phyloP scores from a whole-genome alignment of 1,284 basidiomycete species.

The Ceratobasidium sp. region DNA sequence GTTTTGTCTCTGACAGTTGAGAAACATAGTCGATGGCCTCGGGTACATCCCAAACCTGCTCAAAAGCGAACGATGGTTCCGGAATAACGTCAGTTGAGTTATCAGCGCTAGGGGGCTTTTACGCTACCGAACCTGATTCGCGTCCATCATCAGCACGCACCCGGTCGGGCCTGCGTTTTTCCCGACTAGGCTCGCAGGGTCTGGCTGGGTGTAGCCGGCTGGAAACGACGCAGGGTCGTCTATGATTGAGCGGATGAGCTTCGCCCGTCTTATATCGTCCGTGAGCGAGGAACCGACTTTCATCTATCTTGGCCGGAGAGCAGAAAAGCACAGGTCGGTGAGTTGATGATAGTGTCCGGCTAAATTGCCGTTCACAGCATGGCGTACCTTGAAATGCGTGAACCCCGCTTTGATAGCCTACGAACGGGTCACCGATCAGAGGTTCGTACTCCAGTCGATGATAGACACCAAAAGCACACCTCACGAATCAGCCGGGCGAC shows the following conservation, averaged over 20 bases:
- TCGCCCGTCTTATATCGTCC: constrained; percentile 87
- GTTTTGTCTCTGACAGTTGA: constrained; percentile 82
- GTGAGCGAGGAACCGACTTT: constrained; percentile 90
- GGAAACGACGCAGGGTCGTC: constrained; percentile 86
- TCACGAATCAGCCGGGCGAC: constrained; percentile 87
- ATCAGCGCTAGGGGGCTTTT: constrained; percentile 18
- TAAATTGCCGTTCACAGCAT: constrained; percentile 29
- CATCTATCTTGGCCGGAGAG: constrained; percentile 63
- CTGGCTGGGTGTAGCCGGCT: constrained; percentile 65
- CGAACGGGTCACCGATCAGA: constrained; percentile 27
- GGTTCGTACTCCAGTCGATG: background rate
- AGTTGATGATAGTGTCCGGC: no score
- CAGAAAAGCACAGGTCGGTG: constrained; percentile 17
- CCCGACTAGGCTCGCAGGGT: constrained; percentile 77
- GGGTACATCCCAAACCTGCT: constrained; percentile 81
- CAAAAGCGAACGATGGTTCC: background rate
- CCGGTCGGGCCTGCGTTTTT: constrained; percentile 97
- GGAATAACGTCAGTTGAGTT: constrained; percentile 31
- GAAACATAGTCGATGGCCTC: constrained; percentile 93
- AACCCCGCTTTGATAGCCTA: constrained; percentile 84
- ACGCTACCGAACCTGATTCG: constrained; percentile 73
- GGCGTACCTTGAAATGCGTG: constrained; percentile 85
- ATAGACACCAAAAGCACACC: constrained; percentile 1
- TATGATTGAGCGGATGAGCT: constrained; percentile 91
- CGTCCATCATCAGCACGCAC: constrained; percentile 94